Base-by-base conservation (phyloP, 108 stramenopile species). In the Pseudonitzschia multiseries region DNA sequence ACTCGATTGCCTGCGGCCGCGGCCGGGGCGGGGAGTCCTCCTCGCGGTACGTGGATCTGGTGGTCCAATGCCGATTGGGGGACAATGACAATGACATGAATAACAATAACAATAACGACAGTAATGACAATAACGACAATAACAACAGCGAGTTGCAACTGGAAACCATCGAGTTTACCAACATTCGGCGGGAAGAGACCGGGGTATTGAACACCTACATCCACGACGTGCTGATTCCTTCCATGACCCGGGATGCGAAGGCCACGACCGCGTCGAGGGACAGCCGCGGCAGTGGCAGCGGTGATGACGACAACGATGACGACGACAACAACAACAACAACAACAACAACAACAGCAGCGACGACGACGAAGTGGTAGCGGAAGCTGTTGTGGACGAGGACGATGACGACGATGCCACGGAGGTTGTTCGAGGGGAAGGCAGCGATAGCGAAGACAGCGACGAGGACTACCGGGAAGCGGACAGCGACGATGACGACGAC, bases 101-200 rank as follows among this genome's bases (percentile, higher is more conserved):
- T n/a, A 27, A 20, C 21, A 31, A 77, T 48, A 48, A 70, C 0
- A 27, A 70, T 12, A 72, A 57, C 8, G 61, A 33, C 33, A 27
- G 26, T 32, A 31, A 77, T 48, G 40, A 70, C 0, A 27, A 70
- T 12, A 42, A 31, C 46, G 72, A 72, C 40, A 21, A 61, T 48
- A 48, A 48, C 21, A 68, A 54, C 15, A 14, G 14, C 53, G 78
- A 73, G 31, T 24, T 78, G 18, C 29, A 70, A 27, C 26, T 26
- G 43, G 77, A 76, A 24, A 59, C 68, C 20, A 51, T 89, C 43
- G 91, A 91, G 79, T 94, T 91, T 73, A 82, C 89, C 46, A 94
- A 91, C 65, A 91, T 94, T 69, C 71, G 78, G 65, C 86, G 90
- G 0, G 87, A 88, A 48, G 90, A 94, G 81, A 51, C 87, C 22